These are phyloP conservation scores for Pyrenochaeta sp. DNA, from an alignment of 2,329 filamentous ascomycete species.

Conservation along the genomic window DNA sequence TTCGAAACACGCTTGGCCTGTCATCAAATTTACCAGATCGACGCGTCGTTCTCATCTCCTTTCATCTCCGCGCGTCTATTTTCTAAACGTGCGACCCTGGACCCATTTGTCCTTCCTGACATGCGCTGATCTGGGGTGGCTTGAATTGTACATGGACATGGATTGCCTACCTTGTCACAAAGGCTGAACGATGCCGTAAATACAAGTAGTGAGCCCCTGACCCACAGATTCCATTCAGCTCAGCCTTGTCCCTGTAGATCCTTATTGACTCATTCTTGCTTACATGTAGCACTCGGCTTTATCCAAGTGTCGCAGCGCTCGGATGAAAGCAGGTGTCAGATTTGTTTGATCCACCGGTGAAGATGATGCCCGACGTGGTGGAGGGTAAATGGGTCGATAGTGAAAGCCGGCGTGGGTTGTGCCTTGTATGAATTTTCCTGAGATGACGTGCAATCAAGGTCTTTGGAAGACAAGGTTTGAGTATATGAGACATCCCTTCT, in stretches of 20 bases:
- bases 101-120: not conserved
- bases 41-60: not conserved
- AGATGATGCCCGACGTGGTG: no score
- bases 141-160: not conserved
- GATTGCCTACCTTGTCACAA: not conserved
- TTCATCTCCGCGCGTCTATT: not conserved
- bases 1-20: not conserved
- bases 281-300: not conserved
- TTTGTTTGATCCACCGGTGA: not conserved
- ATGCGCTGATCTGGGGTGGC: not conserved
- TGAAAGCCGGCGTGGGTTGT: no score
- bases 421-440: no score
- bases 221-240: constrained; percentile 1
- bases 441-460: no score
- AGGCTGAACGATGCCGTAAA: not conserved
- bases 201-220: not conserved
- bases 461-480: no score
- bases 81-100: not conserved
- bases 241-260: not conserved
- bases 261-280: not conserved
- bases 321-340: not conserved
- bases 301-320: not conserved
- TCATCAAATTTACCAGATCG: not conserved
- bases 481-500: no score
- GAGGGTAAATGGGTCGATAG: no score